Evolutionary conservation across 352 stramenopile genomes (phyloP).

Genomic region (Phytophthora lateralis): DNA sequence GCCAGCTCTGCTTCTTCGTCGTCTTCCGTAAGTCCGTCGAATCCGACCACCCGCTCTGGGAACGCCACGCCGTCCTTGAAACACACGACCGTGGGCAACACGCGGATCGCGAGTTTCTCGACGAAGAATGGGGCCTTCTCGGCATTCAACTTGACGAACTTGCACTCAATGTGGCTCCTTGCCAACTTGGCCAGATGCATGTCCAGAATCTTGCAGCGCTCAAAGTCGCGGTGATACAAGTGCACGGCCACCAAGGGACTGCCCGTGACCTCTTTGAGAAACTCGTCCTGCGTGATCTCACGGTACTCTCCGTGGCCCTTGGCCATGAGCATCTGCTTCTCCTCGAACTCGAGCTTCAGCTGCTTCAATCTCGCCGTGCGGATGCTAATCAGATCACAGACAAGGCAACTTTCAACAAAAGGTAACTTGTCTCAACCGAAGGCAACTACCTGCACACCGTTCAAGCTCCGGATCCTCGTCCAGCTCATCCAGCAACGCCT

Average conservation of each 20-base stretch:
- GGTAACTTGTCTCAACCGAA: not conserved
- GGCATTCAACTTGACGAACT: conserved; percentile 95
- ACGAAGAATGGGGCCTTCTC: conserved; percentile 96
- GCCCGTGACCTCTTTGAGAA: conserved; percentile 93
- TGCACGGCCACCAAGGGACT: conserved; percentile 89
- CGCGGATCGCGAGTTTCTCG: conserved; percentile 91
- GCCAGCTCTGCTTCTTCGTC: conserved; percentile 59
- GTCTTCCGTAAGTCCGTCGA: conserved; percentile 92
- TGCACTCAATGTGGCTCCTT: conserved; percentile 87
- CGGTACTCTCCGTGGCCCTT: conserved; percentile 84
- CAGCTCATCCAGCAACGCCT: conserved; percentile 66
- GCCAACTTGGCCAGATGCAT: conserved; percentile 79
- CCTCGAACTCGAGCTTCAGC: conserved; percentile 63
- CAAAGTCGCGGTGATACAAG: conserved; percentile 98
- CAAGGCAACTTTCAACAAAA: conserved; percentile 10
- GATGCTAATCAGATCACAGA: conserved; percentile 48
- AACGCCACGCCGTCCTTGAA: conserved; percentile 93
- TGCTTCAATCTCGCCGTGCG: conserved; percentile 79
- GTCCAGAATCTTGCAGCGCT: conserved; percentile 98
- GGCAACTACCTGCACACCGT: conserved; percentile 34
- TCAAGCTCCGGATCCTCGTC: conserved; percentile 84
- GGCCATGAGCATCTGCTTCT: conserved; percentile 63
- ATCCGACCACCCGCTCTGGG: conserved; percentile 90
- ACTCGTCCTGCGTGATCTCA: conserved; percentile 96
- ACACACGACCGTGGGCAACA: conserved; percentile 94